Conservation (phyloP, 371 early-diverging fungal genomes). For the Mortierella sp. region DNA sequence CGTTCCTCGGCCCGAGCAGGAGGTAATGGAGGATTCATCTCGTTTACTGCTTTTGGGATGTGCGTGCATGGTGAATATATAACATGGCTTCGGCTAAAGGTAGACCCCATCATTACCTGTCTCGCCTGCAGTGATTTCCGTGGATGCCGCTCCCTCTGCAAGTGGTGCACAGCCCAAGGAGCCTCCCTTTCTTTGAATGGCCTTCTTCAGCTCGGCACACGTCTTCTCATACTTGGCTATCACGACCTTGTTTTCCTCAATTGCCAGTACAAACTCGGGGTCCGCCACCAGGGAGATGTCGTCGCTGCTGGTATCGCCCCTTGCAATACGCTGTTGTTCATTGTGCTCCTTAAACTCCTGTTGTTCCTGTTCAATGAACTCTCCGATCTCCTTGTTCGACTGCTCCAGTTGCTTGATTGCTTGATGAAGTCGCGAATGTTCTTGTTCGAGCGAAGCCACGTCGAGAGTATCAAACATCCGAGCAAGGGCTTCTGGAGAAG, state of each 20-base stretch:
- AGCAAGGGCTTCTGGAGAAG: constrained; percentile 43
- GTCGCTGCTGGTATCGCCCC: background rate
- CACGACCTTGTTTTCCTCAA: constrained; percentile 45
- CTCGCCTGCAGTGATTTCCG: too few relatives aligned
- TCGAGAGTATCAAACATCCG: constrained; percentile 48
- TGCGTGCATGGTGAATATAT: too few relatives aligned
- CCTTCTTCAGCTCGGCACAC: constrained; percentile 21
- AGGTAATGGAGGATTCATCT: too few relatives aligned
- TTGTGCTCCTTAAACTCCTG: constrained; percentile 18
- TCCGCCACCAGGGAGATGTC: constrained; percentile 10
- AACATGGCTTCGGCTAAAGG: too few relatives aligned
- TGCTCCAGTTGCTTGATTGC: constrained; percentile 35
- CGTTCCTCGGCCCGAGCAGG: too few relatives aligned
- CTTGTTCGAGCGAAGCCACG: constrained; percentile 36
- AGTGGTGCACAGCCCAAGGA: background rate
- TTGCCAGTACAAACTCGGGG: constrained; percentile 49
- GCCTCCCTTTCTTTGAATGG: constrained; percentile 30
- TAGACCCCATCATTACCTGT: too few relatives aligned
- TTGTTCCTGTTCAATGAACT: constrained; percentile 45
- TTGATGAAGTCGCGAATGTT: constrained; percentile 31
- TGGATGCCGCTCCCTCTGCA: too few relatives aligned
- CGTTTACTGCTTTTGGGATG: too few relatives aligned
- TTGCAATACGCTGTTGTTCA: background rate
- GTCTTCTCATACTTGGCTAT: constrained; percentile 38
- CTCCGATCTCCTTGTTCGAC: constrained; percentile 45